Base-by-base conservation (phyloP, 371 early-diverging fungal species). In the Apophysomyces variabilis region DNA sequence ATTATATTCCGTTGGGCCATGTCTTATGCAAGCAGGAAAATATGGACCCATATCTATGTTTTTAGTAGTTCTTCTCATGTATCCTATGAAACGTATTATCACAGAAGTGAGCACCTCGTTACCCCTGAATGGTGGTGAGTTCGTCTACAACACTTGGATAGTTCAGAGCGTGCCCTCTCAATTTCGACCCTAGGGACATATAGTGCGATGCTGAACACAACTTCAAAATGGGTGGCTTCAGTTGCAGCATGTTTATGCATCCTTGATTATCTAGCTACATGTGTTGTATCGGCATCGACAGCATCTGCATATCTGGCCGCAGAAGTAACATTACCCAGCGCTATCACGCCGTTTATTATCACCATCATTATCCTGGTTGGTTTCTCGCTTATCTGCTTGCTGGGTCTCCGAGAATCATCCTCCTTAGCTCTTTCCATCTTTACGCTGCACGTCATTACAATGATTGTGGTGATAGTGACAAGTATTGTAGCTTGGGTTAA, bases 211-310 rank as follows among this genome's bases (percentile, higher is more conserved):
- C 66, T 88, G 1, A 79, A 83, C 44, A 73, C 83, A 0, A 70
- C 80, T 4, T 64, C 84, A 5, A 85, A 86, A 61, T 67, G 73
- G 43, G 57, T 79, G 8, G 86, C 89, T 4, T 76, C 82, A 7
- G 60, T 84, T 11, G 85, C 80, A 6, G 89, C 85, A 0, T 77
- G 79, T 39, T 62, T 85, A 11, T 70, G 71, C 7, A 71, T 88
- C 2, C 60, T 88, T 37, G 83, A 81, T 63, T 85, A 86, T 65
- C 50, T 85, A 38, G 77, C 83, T 1, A 84, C 86, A 3, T 85
- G 86, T 45, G 84, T 83, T 9, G 85, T 87, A 37, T 80, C 84
- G 4, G 87, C 86, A 7, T 79, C 86, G 1, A 76, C 88, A 0
- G 85, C 87, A 2, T 68, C 83, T 8, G 80, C 85, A 32, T 86